Evolutionary conservation across 2,329 filamentous ascomycete genomes (phyloP).

Genomic region (Magnaporthiopsis incrustans): DNA sequence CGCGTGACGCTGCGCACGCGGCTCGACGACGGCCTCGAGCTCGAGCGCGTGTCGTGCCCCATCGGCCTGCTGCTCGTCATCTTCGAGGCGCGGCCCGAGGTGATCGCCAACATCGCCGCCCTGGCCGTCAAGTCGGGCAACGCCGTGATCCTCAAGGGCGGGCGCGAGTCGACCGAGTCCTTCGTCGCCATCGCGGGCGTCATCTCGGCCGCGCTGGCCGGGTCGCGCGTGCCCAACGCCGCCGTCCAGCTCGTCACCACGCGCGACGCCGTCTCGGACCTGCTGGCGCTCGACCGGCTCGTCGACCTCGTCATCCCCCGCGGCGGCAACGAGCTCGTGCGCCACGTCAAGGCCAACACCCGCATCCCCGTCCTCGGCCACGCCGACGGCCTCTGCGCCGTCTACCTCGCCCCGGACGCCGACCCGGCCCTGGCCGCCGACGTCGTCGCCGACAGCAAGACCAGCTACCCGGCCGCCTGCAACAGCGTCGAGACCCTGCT

Average conservation of each 20-base stretch:
- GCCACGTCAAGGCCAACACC: constrained; percentile 82
- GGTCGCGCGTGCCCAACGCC: constrained; percentile 72
- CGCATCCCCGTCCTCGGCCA: constrained; percentile 95
- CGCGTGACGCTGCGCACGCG: constrained; percentile 75
- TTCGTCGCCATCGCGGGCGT: constrained; percentile 83
- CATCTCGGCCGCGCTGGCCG: constrained; percentile 73
- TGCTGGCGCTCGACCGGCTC: constrained; percentile 76
- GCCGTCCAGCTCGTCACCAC: constrained; percentile 93
- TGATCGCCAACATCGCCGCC: constrained; percentile 96
- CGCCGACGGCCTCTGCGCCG: constrained; percentile 84
- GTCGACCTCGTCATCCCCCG: constrained; percentile 95
- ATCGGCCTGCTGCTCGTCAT: constrained; percentile 98
- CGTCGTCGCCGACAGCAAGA: constrained; percentile 86
- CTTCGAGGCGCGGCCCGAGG: constrained; percentile 94
- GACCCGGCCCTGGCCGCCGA: constrained; percentile 62
- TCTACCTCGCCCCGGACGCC: constrained; percentile 76
- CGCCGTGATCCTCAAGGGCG: constrained; percentile 92
- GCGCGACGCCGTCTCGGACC: constrained; percentile 77
- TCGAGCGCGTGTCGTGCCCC: constrained; percentile 86
- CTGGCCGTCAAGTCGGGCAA: constrained; percentile 96
- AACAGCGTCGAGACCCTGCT: constrained; percentile 91
- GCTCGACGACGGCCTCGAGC: constrained; percentile 75
- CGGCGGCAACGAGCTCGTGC: constrained; percentile 82
- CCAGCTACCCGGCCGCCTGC: constrained; percentile 89
- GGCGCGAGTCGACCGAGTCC: constrained; percentile 92